Evolutionary conservation across 306 rosid species (phyloP).

Genomic region (Glycine soja): DNA sequence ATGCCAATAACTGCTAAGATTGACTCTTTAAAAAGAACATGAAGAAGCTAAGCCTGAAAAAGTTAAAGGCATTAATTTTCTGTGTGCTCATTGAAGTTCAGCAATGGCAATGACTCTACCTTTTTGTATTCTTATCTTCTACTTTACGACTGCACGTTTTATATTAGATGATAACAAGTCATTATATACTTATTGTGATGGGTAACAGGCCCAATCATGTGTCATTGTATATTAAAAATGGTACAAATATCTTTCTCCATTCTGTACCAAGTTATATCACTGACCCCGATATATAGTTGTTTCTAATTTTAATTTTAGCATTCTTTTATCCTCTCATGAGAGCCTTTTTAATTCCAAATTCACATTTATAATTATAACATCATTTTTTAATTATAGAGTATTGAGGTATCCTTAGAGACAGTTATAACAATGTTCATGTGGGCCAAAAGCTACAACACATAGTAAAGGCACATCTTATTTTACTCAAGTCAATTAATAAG

Average conservation of each 20-base stretch:
- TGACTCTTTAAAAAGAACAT: conserved; percentile 33
- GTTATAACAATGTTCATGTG: conserved; percentile 10
- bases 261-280: not conserved
- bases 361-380: not conserved
- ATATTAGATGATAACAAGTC: not conserved
- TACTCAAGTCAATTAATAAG: not conserved
- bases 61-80: conserved; percentile 22
- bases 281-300: not conserved
- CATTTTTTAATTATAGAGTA: conserved; percentile 2
- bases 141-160: conserved; percentile 40
- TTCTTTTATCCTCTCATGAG: not conserved
- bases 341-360: conserved; percentile 2
- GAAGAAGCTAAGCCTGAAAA: conserved; percentile 15
- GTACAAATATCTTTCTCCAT: conserved; percentile 9
- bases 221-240: conserved; percentile 13
- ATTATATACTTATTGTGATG: conserved; percentile 2
- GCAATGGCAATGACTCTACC: conserved; percentile 24
- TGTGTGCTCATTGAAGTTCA: conserved; percentile 23
- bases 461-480: not conserved
- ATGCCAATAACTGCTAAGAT: not conserved
- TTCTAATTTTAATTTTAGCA: conserved; percentile 6
- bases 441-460: conserved; percentile 2
- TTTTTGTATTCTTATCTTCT: conserved; percentile 41
- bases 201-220: conserved; percentile 18
- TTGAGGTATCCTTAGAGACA: conserved; percentile 7